Percentiles rank a stretch among this genome's conserved stretches.
Conservation (phyloP, 441 rosid genomes). For the Jatropha podagrica region DNA sequence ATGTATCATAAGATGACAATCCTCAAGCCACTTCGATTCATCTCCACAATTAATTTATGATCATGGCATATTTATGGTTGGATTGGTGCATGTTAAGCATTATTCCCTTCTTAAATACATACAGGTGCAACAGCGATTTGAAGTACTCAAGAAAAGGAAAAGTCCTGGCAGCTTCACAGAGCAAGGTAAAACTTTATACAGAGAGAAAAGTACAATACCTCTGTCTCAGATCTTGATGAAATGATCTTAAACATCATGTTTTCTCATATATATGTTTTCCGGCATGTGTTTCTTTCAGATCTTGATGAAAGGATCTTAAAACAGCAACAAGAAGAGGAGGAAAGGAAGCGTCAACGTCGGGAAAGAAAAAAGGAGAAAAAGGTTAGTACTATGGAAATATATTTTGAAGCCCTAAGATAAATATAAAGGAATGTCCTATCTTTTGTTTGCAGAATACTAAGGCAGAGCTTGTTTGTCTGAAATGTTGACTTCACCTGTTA, state of each 20-base stretch:
- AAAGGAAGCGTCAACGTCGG: slow-evolving; percentile 62
- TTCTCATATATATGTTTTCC: background rate
- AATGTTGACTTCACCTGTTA: background rate
- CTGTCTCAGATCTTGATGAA: slow-evolving; percentile 69
- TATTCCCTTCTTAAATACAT: slow-evolving; percentile 11
- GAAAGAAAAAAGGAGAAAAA: slow-evolving; percentile 96
- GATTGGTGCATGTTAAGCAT: background rate
- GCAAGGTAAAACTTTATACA: slow-evolving; percentile 56
- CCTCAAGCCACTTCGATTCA: background rate
- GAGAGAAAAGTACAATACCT: background rate
- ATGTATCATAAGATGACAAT: background rate
- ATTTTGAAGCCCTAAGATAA: background rate
- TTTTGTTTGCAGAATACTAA: background rate
- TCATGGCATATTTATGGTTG: background rate
- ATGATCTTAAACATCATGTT: slow-evolving; percentile 47
- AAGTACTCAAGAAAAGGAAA: slow-evolving; percentile 78
- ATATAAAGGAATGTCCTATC: background rate
- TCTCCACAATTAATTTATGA: background rate
- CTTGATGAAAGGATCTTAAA: slow-evolving; percentile 83
- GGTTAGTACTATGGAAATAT: slow-evolving; percentile 39
- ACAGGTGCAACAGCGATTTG: slow-evolving; percentile 92
- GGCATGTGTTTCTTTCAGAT: slow-evolving; percentile 39
- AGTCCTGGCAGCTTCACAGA: slow-evolving; percentile 87
- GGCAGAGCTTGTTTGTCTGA: background rate
- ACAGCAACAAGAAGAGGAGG: slow-evolving; percentile 94